phyloP scores from a whole-genome alignment of 2,329 filamentous ascomycete genomes.

The Bipolaris oryzae region DNA sequence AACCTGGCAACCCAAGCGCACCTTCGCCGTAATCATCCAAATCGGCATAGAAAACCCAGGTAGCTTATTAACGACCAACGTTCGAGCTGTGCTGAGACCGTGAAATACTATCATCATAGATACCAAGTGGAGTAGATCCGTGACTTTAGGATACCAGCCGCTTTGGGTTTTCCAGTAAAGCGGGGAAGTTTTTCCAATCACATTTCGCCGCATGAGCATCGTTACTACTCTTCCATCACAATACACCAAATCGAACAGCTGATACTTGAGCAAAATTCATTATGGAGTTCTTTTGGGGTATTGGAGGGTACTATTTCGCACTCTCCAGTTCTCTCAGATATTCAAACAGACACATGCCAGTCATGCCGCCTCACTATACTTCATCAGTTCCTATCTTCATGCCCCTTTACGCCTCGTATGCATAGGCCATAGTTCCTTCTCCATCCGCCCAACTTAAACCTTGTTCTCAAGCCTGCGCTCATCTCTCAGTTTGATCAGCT shows the following conservation, averaged over 20 bases:
- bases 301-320: background rate
- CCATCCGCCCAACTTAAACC: constrained; percentile 11
- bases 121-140: background rate
- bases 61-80: background rate
- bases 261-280: background rate
- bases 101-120: background rate
- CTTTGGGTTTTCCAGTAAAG: background rate
- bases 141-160: background rate
- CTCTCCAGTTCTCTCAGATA: background rate
- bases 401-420: constrained; percentile 11
- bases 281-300: background rate
- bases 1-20: too few species aligned
- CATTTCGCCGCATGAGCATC: background rate
- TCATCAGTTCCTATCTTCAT: constrained; percentile 15
- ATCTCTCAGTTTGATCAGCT: constrained; percentile 56
- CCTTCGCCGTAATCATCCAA: too few species aligned
- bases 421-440: background rate
- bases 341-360: background rate
- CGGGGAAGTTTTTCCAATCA: too few species aligned
- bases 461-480: constrained; percentile 49
- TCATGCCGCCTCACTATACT: background rate
- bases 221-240: background rate
- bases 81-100: background rate
- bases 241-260: background rate
- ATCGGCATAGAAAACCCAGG: too few species aligned